phyloP scores from a whole-genome alignment of 352 stramenopile genomes.

The Globisporangium mamillatum region DNA sequence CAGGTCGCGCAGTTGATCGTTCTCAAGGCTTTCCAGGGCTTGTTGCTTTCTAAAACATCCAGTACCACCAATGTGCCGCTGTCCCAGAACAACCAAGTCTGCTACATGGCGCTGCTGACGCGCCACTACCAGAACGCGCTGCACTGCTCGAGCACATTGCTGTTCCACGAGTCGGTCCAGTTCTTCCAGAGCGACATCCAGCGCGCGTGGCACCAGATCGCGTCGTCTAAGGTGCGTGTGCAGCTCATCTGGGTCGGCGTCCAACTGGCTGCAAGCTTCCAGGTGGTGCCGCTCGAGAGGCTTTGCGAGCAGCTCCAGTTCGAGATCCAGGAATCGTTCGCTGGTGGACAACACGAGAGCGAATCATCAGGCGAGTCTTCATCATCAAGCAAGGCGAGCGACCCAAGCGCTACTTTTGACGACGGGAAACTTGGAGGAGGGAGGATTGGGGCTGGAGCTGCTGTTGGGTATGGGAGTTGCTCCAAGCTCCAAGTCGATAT shows the following conservation, averaged over 20 bases:
- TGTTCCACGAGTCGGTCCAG: slow-evolving; percentile 53
- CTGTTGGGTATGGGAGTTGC: slow-evolving; percentile 13
- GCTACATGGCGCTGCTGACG: slow-evolving; percentile 56
- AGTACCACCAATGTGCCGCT: slow-evolving; percentile 14
- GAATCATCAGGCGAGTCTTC: slow-evolving; percentile 19
- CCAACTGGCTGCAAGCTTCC: slow-evolving; percentile 32
- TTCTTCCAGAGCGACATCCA: slow-evolving; percentile 65
- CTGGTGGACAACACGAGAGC: slow-evolving; percentile 19
- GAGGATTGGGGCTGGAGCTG: slow-evolving; percentile 13
- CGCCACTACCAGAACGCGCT: slow-evolving; percentile 51
- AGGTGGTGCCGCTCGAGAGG: slow-evolving; percentile 32
- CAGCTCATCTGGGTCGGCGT: slow-evolving; percentile 63
- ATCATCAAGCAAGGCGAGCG: not conserved
- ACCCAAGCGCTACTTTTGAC: slow-evolving; percentile 29
- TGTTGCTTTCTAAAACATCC: slow-evolving; percentile 40
- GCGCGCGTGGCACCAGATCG: slow-evolving; percentile 41
- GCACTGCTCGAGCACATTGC: slow-evolving; percentile 20
- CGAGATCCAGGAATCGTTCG: slow-evolving; percentile 23
- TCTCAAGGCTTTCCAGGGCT: slow-evolving; percentile 51
- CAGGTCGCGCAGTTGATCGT: slow-evolving; percentile 63
- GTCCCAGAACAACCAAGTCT: slow-evolving; percentile 19
- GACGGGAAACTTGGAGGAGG: slow-evolving; percentile 31
- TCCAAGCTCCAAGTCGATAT: slow-evolving; percentile 14
- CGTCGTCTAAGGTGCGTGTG: slow-evolving; percentile 40
- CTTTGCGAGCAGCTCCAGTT: slow-evolving; percentile 42